Base-by-base conservation (phyloP, 306 rosid species). In the Erythrophleum fordii region DNA sequence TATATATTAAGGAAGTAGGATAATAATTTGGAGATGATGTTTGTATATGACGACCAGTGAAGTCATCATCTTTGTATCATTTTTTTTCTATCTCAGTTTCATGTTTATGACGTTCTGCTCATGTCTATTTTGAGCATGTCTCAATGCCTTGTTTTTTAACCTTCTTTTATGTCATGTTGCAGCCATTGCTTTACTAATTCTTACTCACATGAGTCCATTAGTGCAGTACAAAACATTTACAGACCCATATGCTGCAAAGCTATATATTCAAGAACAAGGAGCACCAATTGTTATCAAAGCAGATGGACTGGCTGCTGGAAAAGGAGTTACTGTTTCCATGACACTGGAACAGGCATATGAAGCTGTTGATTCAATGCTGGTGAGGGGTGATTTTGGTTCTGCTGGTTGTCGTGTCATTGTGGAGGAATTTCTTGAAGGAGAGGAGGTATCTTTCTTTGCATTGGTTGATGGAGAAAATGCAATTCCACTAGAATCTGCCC, bases 231-330 rank as follows among this genome's bases (percentile, higher is more conserved):
- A 69, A 83, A 87, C 96, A 11, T 95, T 95, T 75, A 81, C 90
- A 2, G 97, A 93, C 79, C 89, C 97, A 41, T 77, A 88, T 53
- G 89, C 90, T 34, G 99, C 99, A 62, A 93, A 93, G 85, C 84
- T 89, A 82, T 95, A 93, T 83, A 89, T 93, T 77, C 82, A 90
- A 82, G 93, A 87, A 75, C 92, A 93, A 86, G 97, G 99, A 69
- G 90, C 92, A 17, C 99, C 99, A 0, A 89, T 68, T 83, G 98
- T 96, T 49, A 75, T 93, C 62, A 93, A 96, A 84, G 99, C 97
- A 26, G 99, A 96, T 86, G 98, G 98, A 59, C 79, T 96, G 84
- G 99, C 99, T 77, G 97, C 99, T 75, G 98, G 98, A 58, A 96
- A 96, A 77, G 99, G 99, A 80, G 98, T 96, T 56, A 81, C 91